phyloP scores from a whole-genome alignment of 2,329 filamentous ascomycete genomes.

The Penicillium thymicola region DNA sequence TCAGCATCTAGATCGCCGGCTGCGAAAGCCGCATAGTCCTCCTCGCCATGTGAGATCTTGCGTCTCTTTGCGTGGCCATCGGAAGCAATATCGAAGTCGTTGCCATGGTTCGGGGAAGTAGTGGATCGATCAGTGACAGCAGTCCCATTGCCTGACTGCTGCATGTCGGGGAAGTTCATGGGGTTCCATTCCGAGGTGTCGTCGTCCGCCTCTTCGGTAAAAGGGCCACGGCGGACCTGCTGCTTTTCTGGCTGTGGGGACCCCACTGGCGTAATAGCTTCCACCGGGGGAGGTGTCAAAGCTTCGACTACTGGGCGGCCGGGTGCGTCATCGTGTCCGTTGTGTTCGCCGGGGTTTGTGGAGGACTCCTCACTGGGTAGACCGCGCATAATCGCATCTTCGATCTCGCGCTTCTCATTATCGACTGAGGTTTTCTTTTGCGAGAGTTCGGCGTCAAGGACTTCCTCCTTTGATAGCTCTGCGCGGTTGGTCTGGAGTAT shows the following conservation, averaged over 20 bases:
- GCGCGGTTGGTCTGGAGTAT: conserved; percentile 70
- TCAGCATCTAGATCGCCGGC: conserved; percentile 59
- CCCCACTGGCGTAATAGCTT: conserved; percentile 52
- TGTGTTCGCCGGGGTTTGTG: conserved; percentile 41
- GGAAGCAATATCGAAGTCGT: conserved; percentile 24
- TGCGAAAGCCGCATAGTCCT: conserved; percentile 47
- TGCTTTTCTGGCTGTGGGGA: conserved; percentile 43
- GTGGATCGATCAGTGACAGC: conserved; percentile 5
- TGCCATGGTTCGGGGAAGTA: conserved; percentile 15
- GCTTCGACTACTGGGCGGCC: conserved; percentile 77
- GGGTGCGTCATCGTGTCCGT: conserved; percentile 28
- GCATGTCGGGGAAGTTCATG: conserved; percentile 22
- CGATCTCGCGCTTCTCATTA: conserved; percentile 79
- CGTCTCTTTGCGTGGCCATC: conserved; percentile 46
- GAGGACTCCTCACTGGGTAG: conserved; percentile 61
- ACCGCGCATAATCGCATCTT: conserved; percentile 84
- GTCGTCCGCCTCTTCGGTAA: conserved; percentile 15
- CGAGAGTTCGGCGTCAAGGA: conserved; percentile 60
- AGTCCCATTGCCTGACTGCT: conserved; percentile 16
- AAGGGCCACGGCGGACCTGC: conserved; percentile 30
- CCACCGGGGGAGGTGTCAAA: conserved; percentile 73
- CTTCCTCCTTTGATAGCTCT: conserved; percentile 67
- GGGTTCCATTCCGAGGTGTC: conserved; percentile 5
- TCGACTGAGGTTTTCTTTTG: conserved; percentile 71
- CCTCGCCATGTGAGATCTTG: conserved; percentile 47